A percentile compares a stretch with the other conserved stretches of the same genome.
phyloP scores from a whole-genome alignment of 306 rosid species.

The Vicia villosa region DNA sequence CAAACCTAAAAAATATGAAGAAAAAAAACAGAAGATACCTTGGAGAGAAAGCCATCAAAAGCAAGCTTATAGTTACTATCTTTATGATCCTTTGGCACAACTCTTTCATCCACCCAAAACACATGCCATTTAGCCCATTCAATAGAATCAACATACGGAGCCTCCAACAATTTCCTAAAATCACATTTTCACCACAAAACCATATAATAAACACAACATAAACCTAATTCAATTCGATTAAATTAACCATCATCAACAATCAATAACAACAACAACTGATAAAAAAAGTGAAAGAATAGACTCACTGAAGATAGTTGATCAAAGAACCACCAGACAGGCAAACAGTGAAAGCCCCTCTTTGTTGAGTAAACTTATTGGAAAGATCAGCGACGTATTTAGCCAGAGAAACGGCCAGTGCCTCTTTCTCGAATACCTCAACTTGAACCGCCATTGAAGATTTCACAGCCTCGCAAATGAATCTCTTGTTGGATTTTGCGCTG shows the following conservation, averaged over 20 bases:
- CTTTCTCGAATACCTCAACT: constrained; percentile 63
- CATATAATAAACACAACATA: not conserved
- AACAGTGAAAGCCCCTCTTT: constrained; percentile 79
- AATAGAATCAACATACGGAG: constrained; percentile 64
- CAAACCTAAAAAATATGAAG: constrained; percentile 7
- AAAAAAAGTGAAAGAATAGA: not conserved
- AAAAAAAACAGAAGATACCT: constrained; percentile 49
- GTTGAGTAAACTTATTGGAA: constrained; percentile 58
- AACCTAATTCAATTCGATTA: not conserved
- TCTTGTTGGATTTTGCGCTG: constrained; percentile 1
- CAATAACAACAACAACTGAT: not conserved
- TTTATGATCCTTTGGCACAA: constrained; percentile 83
- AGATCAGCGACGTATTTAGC: constrained; percentile 85
- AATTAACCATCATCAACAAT: not conserved
- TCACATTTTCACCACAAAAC: not conserved
- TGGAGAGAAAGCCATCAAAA: constrained; percentile 77
- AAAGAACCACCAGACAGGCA: constrained; percentile 94
- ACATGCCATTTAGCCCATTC: constrained; percentile 93
- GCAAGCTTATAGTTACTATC: constrained; percentile 98
- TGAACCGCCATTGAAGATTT: constrained; percentile 44
- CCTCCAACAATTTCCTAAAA: constrained; percentile 74
- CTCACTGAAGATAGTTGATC: constrained; percentile 59
- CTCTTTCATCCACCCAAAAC: constrained; percentile 95
- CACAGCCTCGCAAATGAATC: not conserved
- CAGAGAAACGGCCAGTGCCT: constrained; percentile 58